Percentiles rank a stretch among this genome's conserved stretches.
phyloP scores from a whole-genome alignment of 2,329 filamentous ascomycete species.

The Sclerotinia minor region DNA sequence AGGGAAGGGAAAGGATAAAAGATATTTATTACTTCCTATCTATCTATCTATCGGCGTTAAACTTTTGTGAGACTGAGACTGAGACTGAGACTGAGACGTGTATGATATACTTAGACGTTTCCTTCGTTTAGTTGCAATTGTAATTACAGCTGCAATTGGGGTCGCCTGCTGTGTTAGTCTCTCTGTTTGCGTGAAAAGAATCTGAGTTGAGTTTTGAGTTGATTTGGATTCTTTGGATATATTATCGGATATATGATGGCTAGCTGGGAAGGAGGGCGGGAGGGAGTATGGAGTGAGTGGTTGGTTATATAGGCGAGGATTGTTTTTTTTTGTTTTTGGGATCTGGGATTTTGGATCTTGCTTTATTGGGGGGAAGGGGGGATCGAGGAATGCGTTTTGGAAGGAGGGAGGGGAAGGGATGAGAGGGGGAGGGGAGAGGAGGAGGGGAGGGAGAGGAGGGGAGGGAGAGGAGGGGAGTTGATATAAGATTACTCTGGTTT shows the following conservation, averaged over 20 bases:
- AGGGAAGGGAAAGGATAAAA: too few species aligned
- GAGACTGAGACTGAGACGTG: background rate
- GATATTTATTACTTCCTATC: too few species aligned
- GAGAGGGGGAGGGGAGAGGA: background rate
- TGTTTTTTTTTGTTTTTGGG: background rate
- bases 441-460: background rate
- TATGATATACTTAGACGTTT: background rate
- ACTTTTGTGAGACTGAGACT: background rate
- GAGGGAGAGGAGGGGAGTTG: background rate
- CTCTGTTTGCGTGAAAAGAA: constrained; percentile 2
- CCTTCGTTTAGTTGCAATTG: background rate
- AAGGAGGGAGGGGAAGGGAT: too few species aligned
- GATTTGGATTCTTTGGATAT: background rate
- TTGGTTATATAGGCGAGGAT: background rate
- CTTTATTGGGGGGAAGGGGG: background rate
- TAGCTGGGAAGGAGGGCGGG: background rate
- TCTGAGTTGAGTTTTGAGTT: background rate
- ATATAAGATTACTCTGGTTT: background rate
- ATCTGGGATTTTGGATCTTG: background rate
- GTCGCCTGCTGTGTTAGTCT: background rate
- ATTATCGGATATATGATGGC: too few species aligned
- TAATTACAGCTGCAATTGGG: too few species aligned
- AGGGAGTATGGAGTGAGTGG: constrained; percentile 4
- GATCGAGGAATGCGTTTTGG: too few species aligned
- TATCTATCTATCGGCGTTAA: constrained; percentile 4